Conservation (phyloP, 1,139 yeast genomes). For the Pichia cactophila region DNA sequence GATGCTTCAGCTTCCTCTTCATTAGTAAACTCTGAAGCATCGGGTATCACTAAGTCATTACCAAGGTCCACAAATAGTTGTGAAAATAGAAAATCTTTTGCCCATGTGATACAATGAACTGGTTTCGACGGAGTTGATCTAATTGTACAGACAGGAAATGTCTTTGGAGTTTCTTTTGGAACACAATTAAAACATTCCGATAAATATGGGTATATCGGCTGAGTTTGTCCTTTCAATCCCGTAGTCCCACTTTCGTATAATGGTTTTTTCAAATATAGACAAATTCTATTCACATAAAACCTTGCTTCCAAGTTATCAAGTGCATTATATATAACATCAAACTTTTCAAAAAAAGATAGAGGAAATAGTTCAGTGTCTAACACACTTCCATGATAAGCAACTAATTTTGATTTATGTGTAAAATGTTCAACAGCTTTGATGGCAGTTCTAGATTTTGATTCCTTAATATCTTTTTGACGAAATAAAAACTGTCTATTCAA, state of each 20-base stretch:
- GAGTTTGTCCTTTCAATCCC: conserved; percentile 89
- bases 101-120: conserved; percentile 96
- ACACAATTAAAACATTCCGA: conserved; percentile 95
- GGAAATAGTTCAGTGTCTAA: conserved; percentile 71
- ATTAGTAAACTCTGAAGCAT: conserved; percentile 51
- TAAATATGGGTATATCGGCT: conserved; percentile 74
- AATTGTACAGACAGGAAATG: conserved; percentile 94
- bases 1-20: conserved; percentile 62
- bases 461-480: conserved; percentile 73
- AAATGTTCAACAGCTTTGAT: conserved; percentile 72
- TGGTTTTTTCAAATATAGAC: conserved; percentile 65
- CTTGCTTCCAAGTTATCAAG: conserved; percentile 92
- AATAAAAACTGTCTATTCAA: conserved; percentile 86
- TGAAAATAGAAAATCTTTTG: conserved; percentile 78
- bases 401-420: conserved; percentile 58
- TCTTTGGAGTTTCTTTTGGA: conserved; percentile 78
- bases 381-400: conserved; percentile 83
- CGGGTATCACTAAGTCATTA: conserved; percentile 24
- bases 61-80: conserved; percentile 63
- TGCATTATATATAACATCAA: conserved; percentile 79
- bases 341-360: conserved; percentile 72
- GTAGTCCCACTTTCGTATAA: conserved; percentile 93
- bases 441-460: conserved; percentile 79
- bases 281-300: conserved; percentile 77
- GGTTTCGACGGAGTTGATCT: conserved; percentile 96